These are phyloP conservation scores for Candida hungchunana DNA, from an alignment of 805 yeast genomes.

Conservation along the genomic window DNA sequence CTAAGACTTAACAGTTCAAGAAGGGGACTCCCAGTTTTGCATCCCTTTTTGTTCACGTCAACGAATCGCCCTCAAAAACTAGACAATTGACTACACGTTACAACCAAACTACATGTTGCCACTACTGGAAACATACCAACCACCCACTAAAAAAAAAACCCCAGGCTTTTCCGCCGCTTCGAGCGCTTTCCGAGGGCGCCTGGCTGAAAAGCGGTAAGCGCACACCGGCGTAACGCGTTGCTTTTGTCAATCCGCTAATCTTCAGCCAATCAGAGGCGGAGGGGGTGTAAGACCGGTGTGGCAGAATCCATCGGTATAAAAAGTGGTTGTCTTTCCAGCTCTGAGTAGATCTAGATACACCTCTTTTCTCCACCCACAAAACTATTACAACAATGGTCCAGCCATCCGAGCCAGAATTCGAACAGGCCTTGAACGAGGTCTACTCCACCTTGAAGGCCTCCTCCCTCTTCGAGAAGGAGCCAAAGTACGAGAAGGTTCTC, in stretches of 20 bases:
- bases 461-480: conserved; percentile 81
- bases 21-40: no score
- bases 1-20: no score
- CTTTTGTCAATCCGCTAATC: conserved; percentile 12
- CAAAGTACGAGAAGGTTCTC: conserved; percentile 83
- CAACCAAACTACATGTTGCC: no score
- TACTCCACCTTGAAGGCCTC: conserved; percentile 86
- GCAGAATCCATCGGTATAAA: no score
- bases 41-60: no score
- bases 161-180: neutral
- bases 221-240: conserved; percentile 18
- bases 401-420: conserved; percentile 96
- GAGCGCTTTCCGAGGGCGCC: neutral
- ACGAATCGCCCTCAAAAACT: no score
- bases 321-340: no score
- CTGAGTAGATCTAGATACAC: no score
- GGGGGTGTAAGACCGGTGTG: conserved; percentile 10
- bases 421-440: conserved; percentile 96
- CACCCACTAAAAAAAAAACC: no score
- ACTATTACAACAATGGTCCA: conserved; percentile 50
- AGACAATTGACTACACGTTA: no score
- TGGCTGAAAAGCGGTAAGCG: conserved; percentile 6
- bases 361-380: conserved; percentile 1
- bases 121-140: no score
- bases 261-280: conserved; percentile 19